A percentile compares a stretch with the other conserved stretches of the same genome.
These are phyloP conservation scores for Fusarium paranaense DNA, from an alignment of 2,329 filamentous ascomycete genomes.

Conservation along the genomic window DNA sequence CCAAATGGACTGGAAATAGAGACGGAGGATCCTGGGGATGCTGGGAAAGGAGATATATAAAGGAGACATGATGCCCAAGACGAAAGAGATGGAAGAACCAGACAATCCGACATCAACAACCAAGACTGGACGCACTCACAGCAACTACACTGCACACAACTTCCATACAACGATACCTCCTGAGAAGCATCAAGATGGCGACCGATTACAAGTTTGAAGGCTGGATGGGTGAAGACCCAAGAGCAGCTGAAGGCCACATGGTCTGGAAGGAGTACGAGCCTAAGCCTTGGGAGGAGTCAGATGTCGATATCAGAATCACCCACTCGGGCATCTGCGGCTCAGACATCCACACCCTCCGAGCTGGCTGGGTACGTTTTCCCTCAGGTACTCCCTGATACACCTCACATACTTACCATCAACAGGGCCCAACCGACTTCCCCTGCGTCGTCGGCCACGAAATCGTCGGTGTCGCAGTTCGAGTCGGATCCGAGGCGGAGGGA, in stretches of 20 bases:
- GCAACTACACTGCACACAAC: not conserved
- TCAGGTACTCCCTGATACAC: not conserved
- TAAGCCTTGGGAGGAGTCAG: slow-evolving; percentile 74
- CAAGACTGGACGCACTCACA: not conserved
- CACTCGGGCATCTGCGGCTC: slow-evolving; percentile 76
- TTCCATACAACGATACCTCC: not conserved
- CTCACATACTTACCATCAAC: not conserved
- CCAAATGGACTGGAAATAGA: not conserved
- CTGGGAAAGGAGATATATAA: not conserved
- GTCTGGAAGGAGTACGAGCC: slow-evolving; percentile 68
- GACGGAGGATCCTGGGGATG: not conserved
- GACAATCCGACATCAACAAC: not conserved
- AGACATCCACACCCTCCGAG: slow-evolving; percentile 69
- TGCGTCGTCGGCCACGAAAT: slow-evolving; percentile 75
- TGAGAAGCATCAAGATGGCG: not conserved
- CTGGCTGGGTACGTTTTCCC: slow-evolving; percentile 58
- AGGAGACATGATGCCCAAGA: not conserved
- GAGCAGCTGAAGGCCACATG: slow-evolving; percentile 63
- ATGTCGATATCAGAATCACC: slow-evolving; percentile 73
- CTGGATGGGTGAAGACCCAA: slow-evolving; percentile 59
- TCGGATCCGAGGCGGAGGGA: slow-evolving; percentile 60
- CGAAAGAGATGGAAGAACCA: not conserved
- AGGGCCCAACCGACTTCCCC: slow-evolving; percentile 45
- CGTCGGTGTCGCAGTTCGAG: slow-evolving; percentile 66
- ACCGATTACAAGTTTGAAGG: slow-evolving; percentile 61